Evolutionary conservation across 2,329 filamentous ascomycete genomes (phyloP).

Genomic region (Venturia nashicola): DNA sequence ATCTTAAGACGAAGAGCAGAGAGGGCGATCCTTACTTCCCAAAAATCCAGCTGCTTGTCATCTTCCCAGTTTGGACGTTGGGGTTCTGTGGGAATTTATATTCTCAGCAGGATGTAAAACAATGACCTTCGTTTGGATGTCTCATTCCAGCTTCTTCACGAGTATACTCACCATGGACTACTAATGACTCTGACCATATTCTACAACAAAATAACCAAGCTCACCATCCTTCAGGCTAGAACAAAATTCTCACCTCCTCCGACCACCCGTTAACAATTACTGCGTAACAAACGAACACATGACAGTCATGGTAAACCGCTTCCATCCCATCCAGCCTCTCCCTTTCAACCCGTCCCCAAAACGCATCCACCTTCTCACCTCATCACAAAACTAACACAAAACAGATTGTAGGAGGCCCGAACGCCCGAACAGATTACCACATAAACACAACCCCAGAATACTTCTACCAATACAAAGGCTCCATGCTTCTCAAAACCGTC

Average conservation of each 20-base stretch:
- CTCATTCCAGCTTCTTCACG: neutral
- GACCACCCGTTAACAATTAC: constrained; percentile 95
- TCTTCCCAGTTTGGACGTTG: too few species aligned
- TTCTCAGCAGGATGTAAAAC: too few species aligned
- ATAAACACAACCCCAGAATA: constrained; percentile 94
- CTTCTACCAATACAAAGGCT: constrained; percentile 93
- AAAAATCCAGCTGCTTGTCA: too few species aligned
- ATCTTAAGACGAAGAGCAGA: too few species aligned
- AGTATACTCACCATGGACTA: neutral
- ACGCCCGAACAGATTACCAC: constrained; percentile 94
- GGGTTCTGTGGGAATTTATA: too few species aligned
- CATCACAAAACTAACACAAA: neutral
- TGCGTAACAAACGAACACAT: constrained; percentile 82
- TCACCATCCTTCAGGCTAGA: constrained; percentile 53
- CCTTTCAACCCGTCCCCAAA: neutral
- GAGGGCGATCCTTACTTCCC: too few species aligned
- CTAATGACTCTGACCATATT: neutral
- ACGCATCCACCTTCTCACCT: neutral
- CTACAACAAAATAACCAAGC: neutral
- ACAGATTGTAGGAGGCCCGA: constrained; percentile 86
- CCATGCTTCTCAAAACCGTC: constrained; percentile 88
- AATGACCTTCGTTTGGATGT: too few species aligned
- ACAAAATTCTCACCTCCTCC: constrained; percentile 80
- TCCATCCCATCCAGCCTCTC: constrained; percentile 12
- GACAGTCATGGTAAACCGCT: constrained; percentile 57